Conservation (phyloP, 768 basidiomycete species). For the Rhodocollybia butyracea region DNA sequence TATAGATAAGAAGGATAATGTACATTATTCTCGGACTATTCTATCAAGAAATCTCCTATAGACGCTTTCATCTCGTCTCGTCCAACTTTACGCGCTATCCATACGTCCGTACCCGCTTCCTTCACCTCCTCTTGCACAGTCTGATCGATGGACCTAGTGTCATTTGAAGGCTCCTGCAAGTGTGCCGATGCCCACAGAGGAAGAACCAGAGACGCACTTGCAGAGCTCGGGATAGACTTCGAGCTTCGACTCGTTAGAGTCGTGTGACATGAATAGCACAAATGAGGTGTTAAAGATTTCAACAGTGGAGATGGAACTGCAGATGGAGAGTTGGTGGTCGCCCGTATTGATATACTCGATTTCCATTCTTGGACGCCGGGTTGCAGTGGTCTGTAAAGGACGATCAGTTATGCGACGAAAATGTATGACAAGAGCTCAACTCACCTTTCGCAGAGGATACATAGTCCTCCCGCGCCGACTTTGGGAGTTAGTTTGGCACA, state of each 20-base stretch:
- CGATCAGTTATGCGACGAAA: background rate
- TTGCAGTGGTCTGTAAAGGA: background rate
- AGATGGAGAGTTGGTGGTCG: conserved; percentile 31
- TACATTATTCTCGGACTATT: conserved; percentile 6
- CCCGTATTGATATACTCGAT: conserved; percentile 65
- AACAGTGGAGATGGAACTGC: conserved; percentile 20
- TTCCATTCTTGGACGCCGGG: conserved; percentile 71
- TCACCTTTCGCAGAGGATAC: conserved; percentile 67
- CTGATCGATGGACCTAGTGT: background rate
- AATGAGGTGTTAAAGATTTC: conserved; percentile 26
- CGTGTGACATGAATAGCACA: conserved; percentile 56
- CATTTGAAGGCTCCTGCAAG: background rate
- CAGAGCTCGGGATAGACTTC: conserved; percentile 24
- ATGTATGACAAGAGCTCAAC: conserved; percentile 4
- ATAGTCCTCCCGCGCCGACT: conserved; percentile 39
- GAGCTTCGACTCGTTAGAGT: conserved; percentile 49
- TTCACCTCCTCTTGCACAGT: background rate
- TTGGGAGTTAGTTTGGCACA: conserved; percentile 77
- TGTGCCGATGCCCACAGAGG: conserved; percentile 24
- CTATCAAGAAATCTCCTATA: conserved; percentile 37
- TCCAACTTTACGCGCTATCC: conserved; percentile 25
- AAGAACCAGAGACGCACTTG: conserved; percentile 12
- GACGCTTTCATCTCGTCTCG: conserved; percentile 32
- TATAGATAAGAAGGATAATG: no score
- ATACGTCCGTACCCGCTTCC: conserved; percentile 17